phyloP scores from a whole-genome alignment of 2,329 filamentous ascomycete genomes.

The Rugonectria rugulosa region DNA sequence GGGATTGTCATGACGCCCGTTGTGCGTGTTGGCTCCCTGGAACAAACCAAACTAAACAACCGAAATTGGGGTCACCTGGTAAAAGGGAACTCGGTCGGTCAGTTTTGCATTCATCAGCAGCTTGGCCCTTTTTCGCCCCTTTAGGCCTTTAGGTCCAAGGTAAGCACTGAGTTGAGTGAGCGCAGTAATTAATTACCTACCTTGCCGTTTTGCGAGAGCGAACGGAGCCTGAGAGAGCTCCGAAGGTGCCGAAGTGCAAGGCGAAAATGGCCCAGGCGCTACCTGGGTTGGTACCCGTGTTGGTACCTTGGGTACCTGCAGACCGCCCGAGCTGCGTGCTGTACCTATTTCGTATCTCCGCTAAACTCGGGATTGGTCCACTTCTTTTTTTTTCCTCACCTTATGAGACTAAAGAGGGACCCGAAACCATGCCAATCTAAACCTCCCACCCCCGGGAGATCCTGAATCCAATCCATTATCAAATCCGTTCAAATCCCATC shows the following conservation, averaged over 20 bases:
- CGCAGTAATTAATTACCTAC: background rate
- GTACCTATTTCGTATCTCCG: too few species aligned
- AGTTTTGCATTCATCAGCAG: background rate
- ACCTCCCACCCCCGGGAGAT: conserved; percentile 10
- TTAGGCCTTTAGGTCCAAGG: too few species aligned
- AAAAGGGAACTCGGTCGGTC: too few species aligned
- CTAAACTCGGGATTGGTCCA: conserved; percentile 18
- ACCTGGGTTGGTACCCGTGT: too few species aligned
- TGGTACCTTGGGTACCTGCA: too few species aligned
- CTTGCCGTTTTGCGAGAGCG: background rate
- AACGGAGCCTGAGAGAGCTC: background rate
- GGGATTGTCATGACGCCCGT: conserved; percentile 7
- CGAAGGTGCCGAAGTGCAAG: conserved; percentile 22
- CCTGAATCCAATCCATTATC: conserved; percentile 19
- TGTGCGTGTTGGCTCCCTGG: background rate
- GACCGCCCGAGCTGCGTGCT: too few species aligned
- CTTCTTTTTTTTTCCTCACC: conserved; percentile 6
- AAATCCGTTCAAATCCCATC: conserved; percentile 13
- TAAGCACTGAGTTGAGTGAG: too few species aligned
- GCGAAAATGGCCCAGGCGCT: too few species aligned
- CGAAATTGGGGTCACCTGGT: too few species aligned
- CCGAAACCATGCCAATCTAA: conserved; percentile 21
- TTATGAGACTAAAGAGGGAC: background rate
- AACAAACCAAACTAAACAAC: conserved; percentile 6
- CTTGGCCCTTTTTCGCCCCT: background rate